Evolutionary conservation across 1,284 basidiomycete species (phyloP), one percentile per base, ranked within the genome.

Genomic region (Somion occarium): DNA sequence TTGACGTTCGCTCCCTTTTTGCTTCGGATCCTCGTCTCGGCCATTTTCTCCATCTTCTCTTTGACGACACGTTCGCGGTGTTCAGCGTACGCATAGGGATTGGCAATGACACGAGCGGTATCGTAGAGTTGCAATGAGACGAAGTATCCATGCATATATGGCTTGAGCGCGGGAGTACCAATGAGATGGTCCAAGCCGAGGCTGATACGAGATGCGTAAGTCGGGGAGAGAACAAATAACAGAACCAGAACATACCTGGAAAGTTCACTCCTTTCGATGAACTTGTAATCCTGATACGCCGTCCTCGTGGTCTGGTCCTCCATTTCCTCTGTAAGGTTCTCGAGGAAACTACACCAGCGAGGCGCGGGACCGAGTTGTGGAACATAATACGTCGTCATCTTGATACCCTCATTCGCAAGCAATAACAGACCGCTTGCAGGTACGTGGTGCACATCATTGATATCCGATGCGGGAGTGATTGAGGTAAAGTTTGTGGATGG

Each of bases 111-210:
- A 30, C 95, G 85, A 1, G 97, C 97, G 48, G 94, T 89, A 61
- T 97, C 92, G 76, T 99, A 99, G 5, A 98, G 81, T 63, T 93
- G 90, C 68, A 99, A 83, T 9, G 93, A 90, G 59, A 99, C 72
- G 75, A 99, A 99, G 82, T 95, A 98, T 46, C 97, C 97, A 70
- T 99, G 97, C 96, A 99, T 98, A 73, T 99, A 99, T 1, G 97
- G 96, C 68, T 96, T 95, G 75, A 99, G 88, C 13, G 91, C 83
- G 11, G 93, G 85, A 1, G 94, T 97, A 48, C 97, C 97, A 61
- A 98, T 73, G 60, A 99, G 90, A 67, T 97, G 91, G 59, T 93
- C 88, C 67, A 99, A 72, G n/a, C 92, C 91, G 53, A 98, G 83
- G 39, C 88, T 93, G 59, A 51, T 46, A n/a, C n/a, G 52, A 57